Base-by-base conservation (phyloP, 139 green algal genomes). In the Astrephomene gubernaculifera region DNA sequence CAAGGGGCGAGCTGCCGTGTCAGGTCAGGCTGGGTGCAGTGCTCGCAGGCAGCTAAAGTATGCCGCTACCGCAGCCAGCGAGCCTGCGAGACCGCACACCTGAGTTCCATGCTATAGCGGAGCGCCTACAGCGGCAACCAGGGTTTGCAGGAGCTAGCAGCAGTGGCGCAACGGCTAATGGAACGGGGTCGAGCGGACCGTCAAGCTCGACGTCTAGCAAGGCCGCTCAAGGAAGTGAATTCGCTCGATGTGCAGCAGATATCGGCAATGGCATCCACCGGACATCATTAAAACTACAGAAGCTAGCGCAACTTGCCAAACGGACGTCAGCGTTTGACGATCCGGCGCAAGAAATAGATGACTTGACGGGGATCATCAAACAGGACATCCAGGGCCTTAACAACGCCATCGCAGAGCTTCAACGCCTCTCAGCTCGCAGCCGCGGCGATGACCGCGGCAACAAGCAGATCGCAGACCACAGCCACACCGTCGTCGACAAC, bases 311-410 rank as follows among this genome's bases (percentile, higher is more conserved):
- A 91, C 93, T 99, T 21, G 97, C 97, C 2, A 98, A 98, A 90
- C 94, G 96, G 36, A 99, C 96, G 14, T 97, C 94, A 31, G 98
- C 97, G 91, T 99, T 99, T 89, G 97, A 99, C 85, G 97, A 99
- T 86, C 96, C 96, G 0, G 93, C 96, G 29, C 71, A 88, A 44
- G 96, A 99, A 86, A 98, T 99, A 70, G 94, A 97, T 71, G 96
- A 99, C 75, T 89, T 99, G 31, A 98, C 94, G 9, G 90, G 85
- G 27, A 87, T 98, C 70, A 95, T 99, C 73, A 99, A 99, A 89
- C 89, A 95, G 82, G 95, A 98, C 88, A 98, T 98, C 52, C 68
- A 96, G 82, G 90, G 83, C 22, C 86, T 99, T 27, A 99, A 98
- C 90, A 79, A 71, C 35, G 81, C 87, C 14, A 96, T 99, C 35